Conservation (phyloP, 768 basidiomycete genomes). For the Termitomyces heimii region DNA sequence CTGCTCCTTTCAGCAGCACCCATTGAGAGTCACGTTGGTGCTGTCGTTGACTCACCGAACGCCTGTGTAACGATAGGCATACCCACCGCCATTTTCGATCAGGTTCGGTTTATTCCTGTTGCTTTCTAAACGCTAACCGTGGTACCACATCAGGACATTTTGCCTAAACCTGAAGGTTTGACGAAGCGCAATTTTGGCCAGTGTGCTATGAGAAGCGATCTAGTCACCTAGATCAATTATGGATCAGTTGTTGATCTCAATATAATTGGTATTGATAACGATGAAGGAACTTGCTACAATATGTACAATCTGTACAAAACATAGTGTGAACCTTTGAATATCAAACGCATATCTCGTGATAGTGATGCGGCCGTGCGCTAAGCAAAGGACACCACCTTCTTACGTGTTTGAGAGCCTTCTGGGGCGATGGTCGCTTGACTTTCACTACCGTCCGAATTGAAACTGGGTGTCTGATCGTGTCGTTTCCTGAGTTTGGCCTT, state of each 20-base stretch:
- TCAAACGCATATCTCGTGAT: background rate
- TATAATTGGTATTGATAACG: background rate
- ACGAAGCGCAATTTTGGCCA: conserved; percentile 55
- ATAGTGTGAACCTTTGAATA: background rate
- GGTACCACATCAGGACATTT: conserved; percentile 44
- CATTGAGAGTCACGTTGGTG: conserved; percentile 59
- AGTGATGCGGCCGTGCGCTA: background rate
- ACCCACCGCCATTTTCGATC: conserved; percentile 74
- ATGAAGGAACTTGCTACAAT: background rate
- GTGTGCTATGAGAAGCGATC: conserved; percentile 62
- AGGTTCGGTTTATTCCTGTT: conserved; percentile 31
- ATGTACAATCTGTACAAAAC: background rate
- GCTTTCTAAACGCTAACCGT: background rate
- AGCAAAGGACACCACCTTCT: conserved; percentile 12
- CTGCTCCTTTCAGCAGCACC: conserved; percentile 64
- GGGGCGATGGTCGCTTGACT: background rate
- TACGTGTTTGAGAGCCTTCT: conserved; percentile 4
- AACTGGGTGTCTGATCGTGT: background rate
- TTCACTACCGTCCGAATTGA: background rate
- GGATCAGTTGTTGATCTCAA: background rate
- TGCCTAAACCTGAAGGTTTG: conserved; percentile 59
- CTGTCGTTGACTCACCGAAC: conserved; percentile 71
- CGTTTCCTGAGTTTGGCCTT: conserved; percentile 3
- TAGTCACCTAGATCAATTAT: conserved; percentile 22
- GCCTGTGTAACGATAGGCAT: conserved; percentile 72